Conservation (phyloP, 805 yeast species). For the Candida awuae region DNA sequence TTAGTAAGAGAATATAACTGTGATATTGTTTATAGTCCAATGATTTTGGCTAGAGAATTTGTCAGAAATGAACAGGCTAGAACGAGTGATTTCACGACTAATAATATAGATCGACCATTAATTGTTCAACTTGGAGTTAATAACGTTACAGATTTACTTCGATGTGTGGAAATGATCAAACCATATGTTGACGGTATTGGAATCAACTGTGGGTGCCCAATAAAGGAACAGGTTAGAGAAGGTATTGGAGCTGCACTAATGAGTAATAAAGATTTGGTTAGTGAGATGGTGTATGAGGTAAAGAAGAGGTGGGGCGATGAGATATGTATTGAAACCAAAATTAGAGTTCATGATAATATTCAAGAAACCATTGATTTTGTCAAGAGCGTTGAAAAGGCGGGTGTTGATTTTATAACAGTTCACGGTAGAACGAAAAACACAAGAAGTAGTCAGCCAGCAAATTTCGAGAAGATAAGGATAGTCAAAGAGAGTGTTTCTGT, state of each 20-base stretch:
- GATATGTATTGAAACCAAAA: conserved; percentile 84
- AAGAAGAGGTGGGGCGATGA: conserved; percentile 63
- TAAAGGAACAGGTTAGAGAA: conserved; percentile 86
- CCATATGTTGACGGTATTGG: conserved; percentile 94
- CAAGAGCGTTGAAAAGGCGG: conserved; percentile 66
- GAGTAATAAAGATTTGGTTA: conserved; percentile 71
- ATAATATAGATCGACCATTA: conserved; percentile 56
- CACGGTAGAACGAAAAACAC: conserved; percentile 88
- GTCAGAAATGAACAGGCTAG: conserved; percentile 79
- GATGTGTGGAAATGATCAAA: conserved; percentile 81
- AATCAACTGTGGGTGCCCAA: conserved; percentile 95
- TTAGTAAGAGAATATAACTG: conserved; percentile 62
- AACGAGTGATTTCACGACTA: conserved; percentile 76
- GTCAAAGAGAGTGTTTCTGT: conserved; percentile 50
- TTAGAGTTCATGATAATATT: conserved; percentile 74
- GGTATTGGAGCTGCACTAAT: conserved; percentile 97
- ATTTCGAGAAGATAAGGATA: conserved; percentile 69
- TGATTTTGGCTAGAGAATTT: conserved; percentile 94
- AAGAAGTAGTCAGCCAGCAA: conserved; percentile 75
- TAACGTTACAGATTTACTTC: conserved; percentile 69
- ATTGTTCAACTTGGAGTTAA: conserved; percentile 89
- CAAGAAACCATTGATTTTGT: conserved; percentile 69
- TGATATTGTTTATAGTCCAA: conserved; percentile 88
- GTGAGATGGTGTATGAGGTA: conserved; percentile 77
- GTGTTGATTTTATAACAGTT: conserved; percentile 89